Evolutionary conservation across 2,329 filamentous ascomycete species (phyloP).

Genomic region (Tolypocladium guangdongense): DNA sequence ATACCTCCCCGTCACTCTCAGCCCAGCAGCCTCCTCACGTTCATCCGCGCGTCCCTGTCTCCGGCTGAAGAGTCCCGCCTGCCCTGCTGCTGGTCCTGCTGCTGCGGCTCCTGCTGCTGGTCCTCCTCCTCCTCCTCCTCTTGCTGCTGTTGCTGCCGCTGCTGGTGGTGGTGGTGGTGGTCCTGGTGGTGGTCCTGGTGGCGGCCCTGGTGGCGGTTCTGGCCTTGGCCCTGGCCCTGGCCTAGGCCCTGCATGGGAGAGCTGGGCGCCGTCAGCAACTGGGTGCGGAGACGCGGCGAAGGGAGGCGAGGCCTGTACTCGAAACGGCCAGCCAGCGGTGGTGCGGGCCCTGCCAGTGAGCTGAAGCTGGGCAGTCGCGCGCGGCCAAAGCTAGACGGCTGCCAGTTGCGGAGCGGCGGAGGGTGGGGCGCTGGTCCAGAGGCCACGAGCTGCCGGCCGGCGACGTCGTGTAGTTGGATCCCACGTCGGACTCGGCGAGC

Average conservation of each 20-base stretch:
- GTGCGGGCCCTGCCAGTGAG: not conserved
- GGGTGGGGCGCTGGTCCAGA: not conserved
- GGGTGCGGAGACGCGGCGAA: not conserved
- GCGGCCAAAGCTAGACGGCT: not conserved
- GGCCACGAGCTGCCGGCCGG: not conserved
- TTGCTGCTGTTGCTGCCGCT: not conserved
- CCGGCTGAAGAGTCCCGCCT: not conserved
- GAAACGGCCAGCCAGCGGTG: not conserved
- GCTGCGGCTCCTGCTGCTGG: not conserved
- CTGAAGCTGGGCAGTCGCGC: not conserved
- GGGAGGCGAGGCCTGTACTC: not conserved
- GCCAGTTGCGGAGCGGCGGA: constrained; percentile 2
- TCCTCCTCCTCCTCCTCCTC: too few relatives aligned
- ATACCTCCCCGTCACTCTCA: not conserved
- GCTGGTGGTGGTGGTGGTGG: too few relatives aligned
- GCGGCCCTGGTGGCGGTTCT: too few relatives aligned
- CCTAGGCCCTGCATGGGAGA: not conserved
- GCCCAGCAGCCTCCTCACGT: not conserved
- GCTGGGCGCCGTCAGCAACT: not conserved
- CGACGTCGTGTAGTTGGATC: constrained; percentile 1
- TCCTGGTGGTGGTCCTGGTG: too few relatives aligned
- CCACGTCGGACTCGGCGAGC: not conserved
- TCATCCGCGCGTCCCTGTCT: not conserved
- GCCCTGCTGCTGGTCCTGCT: not conserved
- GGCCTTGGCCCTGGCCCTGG: not conserved